phyloP scores from a whole-genome alignment of 495 filamentous ascomycete species.

The Achaetomiella virescens region DNA sequence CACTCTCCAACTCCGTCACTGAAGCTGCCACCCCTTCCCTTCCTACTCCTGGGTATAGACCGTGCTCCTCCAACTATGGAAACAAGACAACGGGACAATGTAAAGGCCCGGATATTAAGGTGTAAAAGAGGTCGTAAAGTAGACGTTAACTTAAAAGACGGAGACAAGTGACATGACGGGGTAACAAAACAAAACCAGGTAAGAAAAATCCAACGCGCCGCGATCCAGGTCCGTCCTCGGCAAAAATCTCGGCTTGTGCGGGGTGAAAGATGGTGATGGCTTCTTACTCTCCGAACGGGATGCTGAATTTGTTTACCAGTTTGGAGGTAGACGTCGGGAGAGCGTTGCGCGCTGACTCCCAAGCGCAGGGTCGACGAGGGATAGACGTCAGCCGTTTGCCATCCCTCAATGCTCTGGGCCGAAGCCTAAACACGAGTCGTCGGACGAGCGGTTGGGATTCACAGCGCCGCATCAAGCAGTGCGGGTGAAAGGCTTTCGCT shows the following conservation, averaged over 20 bases:
- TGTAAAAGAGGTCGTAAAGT: constrained; percentile 5
- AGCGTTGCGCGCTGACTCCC: no score
- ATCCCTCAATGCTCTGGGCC: no score
- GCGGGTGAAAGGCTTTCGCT: background rate
- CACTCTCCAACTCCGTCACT: constrained; percentile 7
- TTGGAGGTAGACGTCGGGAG: no score
- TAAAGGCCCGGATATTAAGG: constrained; percentile 5
- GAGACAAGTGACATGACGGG: background rate
- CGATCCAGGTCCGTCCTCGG: background rate
- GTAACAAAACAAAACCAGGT: background rate
- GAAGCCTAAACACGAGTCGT: no score
- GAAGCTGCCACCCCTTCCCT: background rate
- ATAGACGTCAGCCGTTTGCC: no score
- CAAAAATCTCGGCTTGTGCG: background rate
- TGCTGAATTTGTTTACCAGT: no score
- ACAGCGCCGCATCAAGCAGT: background rate
- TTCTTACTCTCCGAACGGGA: no score
- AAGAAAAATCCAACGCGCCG: background rate
- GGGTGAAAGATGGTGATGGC: no score
- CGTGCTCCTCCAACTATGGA: constrained; percentile 4
- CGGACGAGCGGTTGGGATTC: no score
- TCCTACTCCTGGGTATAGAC: constrained; percentile 10
- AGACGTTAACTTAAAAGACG: constrained; percentile 1
- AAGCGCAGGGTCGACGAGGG: no score
- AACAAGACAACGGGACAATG: background rate